Evolutionary conservation across 2,329 filamentous ascomycete species (phyloP).

Genomic region (Sporothrix protearum): DNA sequence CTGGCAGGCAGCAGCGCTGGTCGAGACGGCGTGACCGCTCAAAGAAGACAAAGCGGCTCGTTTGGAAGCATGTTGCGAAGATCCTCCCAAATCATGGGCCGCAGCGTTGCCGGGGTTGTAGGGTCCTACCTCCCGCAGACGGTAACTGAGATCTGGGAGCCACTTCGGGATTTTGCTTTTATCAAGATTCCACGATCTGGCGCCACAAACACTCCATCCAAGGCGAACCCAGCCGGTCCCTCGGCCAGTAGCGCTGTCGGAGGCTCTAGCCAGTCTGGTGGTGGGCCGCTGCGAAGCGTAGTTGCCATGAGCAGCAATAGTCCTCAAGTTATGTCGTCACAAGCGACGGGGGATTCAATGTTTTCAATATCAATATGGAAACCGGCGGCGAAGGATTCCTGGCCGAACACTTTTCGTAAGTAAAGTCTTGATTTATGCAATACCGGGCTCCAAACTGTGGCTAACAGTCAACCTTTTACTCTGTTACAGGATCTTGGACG

Average conservation of each 20-base stretch:
- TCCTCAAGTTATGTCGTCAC: conserved; percentile 97
- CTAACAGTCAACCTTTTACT: conserved; percentile 8
- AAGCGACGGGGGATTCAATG: conserved; percentile 89
- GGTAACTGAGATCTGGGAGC: conserved; percentile 98
- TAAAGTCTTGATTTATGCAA: conserved; percentile 25
- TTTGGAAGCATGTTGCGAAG: conserved; percentile 88
- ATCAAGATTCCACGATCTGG: conserved; percentile 76
- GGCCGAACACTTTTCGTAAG: conserved; percentile 90
- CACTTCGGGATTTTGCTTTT: conserved; percentile 89
- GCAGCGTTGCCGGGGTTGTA: conserved; percentile 80
- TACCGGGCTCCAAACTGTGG: background rate
- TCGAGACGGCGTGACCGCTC: conserved; percentile 31
- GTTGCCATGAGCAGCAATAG: conserved; percentile 94
- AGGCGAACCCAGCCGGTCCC: conserved; percentile 28
- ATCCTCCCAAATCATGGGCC: conserved; percentile 90
- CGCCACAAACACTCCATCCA: conserved; percentile 29
- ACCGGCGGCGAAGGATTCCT: conserved; percentile 89
- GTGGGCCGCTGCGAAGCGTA: conserved; percentile 74
- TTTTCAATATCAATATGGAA: conserved; percentile 93
- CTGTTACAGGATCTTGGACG: conserved; percentile 48
- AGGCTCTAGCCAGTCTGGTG: conserved; percentile 28
- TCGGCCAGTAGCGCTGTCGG: conserved; percentile 26
- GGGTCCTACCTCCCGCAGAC: conserved; percentile 90
- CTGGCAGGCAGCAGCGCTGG: conserved; percentile 28
- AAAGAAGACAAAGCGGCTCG: conserved; percentile 63